Evolutionary conservation across 805 yeast species (phyloP).

Genomic region (Monosporozyma servazzii): DNA sequence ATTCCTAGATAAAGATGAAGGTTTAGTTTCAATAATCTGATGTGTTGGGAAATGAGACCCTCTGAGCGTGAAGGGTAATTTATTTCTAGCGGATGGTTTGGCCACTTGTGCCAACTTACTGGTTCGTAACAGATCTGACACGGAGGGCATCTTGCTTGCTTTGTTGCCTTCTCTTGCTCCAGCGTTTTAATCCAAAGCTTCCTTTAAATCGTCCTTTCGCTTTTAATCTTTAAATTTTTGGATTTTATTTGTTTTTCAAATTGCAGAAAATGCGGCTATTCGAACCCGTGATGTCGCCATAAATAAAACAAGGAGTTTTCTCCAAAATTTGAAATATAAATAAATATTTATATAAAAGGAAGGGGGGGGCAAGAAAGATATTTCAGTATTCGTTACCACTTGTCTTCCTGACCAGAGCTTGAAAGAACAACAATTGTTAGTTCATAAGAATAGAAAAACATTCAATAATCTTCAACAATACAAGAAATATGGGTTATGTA

Average conservation of each 20-base stretch:
- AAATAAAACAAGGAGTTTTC: neutral
- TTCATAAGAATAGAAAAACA: conserved; percentile 1
- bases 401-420: neutral
- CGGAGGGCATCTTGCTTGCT: neutral
- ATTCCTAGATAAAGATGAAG: conserved; percentile 50
- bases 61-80: conserved; percentile 2
- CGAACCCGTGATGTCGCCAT: neutral
- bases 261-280: neutral
- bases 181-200: neutral
- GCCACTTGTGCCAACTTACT: conserved; percentile 32
- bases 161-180: neutral
- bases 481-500: conserved; percentile 30
- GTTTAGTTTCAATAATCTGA: conserved; percentile 63
- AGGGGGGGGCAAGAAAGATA: conserved; percentile 20
- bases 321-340: neutral
- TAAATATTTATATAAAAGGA: neutral
- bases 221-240: neutral
- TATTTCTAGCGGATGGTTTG: conserved; percentile 1
- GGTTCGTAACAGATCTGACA: conserved; percentile 8
- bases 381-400: neutral
- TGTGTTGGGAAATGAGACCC: conserved; percentile 45
- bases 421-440: conserved; percentile 9
- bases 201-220: neutral
- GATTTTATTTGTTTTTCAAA: neutral
- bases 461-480: neutral